These are phyloP conservation scores for Aethionema arabicum DNA, from an alignment of 345 rosid species.

Conservation along the genomic window DNA sequence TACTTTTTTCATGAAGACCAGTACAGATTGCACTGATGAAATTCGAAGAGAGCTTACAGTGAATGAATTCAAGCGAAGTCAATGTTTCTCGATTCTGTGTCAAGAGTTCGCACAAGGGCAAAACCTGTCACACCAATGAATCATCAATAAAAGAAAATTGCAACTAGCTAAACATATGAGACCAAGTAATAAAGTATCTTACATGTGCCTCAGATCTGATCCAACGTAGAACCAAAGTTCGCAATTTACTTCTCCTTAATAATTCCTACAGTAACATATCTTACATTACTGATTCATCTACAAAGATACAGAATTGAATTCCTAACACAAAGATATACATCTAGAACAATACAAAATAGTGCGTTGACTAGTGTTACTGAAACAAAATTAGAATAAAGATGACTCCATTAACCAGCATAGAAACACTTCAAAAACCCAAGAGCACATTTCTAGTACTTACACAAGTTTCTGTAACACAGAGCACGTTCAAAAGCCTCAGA, in stretches of 20 bases:
- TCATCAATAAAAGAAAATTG: constrained; percentile 10
- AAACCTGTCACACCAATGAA: constrained; percentile 51
- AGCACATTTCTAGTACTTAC: constrained; percentile 47
- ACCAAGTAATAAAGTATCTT: constrained; percentile 36
- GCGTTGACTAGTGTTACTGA: constrained; percentile 3
- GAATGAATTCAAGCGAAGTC: constrained; percentile 64
- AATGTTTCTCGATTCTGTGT: constrained; percentile 61
- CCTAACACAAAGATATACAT: constrained; percentile 17
- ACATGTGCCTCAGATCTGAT: constrained; percentile 73
- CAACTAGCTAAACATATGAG: constrained; percentile 17
- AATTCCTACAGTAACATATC: constrained; percentile 53
- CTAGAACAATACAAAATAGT: constrained; percentile 4
- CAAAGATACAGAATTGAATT: constrained; percentile 8
- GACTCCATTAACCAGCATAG: not conserved
- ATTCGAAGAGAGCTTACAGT: constrained; percentile 69
- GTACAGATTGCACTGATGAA: constrained; percentile 49
- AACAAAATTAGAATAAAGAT: constrained; percentile 5
- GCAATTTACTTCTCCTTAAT: constrained; percentile 56
- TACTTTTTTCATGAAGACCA: constrained; percentile 41
- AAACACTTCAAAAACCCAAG: constrained; percentile 8
- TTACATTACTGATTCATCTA: constrained; percentile 20
- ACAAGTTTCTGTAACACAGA: constrained; percentile 66
- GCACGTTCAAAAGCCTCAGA: constrained; percentile 78
- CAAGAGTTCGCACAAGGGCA: constrained; percentile 67
- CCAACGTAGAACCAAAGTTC: constrained; percentile 59